Evolutionary conservation across 2,329 filamentous ascomycete species (phyloP).

Genomic region (Thielaviopsis musarum): DNA sequence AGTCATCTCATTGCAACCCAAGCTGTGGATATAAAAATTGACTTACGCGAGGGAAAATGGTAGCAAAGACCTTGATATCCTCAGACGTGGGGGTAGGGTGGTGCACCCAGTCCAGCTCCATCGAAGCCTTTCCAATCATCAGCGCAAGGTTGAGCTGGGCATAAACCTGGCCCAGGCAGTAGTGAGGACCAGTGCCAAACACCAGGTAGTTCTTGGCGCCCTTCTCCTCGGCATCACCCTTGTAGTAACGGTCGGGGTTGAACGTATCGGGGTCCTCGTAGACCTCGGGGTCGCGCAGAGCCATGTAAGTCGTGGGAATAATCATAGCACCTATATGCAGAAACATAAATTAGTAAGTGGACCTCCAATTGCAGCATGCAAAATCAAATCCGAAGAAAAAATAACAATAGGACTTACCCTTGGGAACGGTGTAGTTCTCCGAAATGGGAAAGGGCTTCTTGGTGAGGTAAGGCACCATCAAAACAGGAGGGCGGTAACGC

Average conservation of each 20-base stretch:
- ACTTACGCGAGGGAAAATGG: slow-evolving; percentile 87
- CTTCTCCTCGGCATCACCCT: slow-evolving; percentile 72
- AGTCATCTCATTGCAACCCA: slow-evolving; percentile 13
- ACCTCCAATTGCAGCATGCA: background rate
- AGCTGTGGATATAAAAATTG: slow-evolving; percentile 6
- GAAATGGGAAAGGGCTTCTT: slow-evolving; percentile 94
- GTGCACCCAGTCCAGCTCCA: slow-evolving; percentile 81
- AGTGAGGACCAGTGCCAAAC: slow-evolving; percentile 89
- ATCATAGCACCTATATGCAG: slow-evolving; percentile 59
- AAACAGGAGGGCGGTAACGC: slow-evolving; percentile 85
- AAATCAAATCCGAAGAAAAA: background rate
- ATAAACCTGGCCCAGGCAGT: slow-evolving; percentile 89
- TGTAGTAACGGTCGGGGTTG: slow-evolving; percentile 82
- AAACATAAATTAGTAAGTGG: slow-evolving; percentile 12
- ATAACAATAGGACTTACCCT: slow-evolving; percentile 44
- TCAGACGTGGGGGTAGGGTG: slow-evolving; percentile 69
- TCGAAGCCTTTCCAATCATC: slow-evolving; percentile 77
- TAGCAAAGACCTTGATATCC: slow-evolving; percentile 96
- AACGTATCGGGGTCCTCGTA: slow-evolving; percentile 82
- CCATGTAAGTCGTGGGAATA: slow-evolving; percentile 77
- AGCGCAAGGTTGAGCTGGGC: slow-evolving; percentile 77
- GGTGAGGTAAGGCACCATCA: slow-evolving; percentile 89
- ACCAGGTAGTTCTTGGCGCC: slow-evolving; percentile 89
- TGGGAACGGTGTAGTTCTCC: slow-evolving; percentile 75
- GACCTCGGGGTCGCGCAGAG: slow-evolving; percentile 80